phyloP scores from a whole-genome alignment of 495 filamentous ascomycete genomes.

The Tuber borchii region DNA sequence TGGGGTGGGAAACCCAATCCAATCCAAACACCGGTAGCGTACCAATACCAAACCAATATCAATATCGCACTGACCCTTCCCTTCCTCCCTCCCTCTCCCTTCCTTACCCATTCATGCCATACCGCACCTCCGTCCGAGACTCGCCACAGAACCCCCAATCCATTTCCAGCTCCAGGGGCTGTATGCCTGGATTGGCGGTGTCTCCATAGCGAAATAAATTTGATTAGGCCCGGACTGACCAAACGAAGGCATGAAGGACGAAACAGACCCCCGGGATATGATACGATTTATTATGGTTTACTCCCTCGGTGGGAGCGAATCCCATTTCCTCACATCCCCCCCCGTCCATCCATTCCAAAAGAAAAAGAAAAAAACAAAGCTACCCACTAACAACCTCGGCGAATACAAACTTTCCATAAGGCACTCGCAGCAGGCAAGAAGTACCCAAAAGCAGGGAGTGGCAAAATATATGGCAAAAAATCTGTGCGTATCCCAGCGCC shows the following conservation, averaged over 20 bases:
- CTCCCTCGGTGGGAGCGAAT: background rate
- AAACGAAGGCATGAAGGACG: background rate
- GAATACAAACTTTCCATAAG: background rate
- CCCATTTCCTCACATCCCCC: background rate
- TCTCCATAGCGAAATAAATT: no score
- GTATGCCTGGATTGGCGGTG: no score
- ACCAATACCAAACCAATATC: background rate
- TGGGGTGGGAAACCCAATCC: background rate
- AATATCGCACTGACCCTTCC: background rate
- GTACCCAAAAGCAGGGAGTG: background rate
- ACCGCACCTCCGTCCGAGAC: conserved; percentile 1
- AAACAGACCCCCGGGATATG: background rate
- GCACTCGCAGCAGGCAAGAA: no score
- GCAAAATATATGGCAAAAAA: background rate
- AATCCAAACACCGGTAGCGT: background rate
- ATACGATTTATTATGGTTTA: background rate
- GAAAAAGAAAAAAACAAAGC: background rate
- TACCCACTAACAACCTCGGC: background rate
- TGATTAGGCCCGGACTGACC: background rate
- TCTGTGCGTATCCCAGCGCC: background rate
- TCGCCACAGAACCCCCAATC: background rate
- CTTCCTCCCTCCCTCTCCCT: background rate
- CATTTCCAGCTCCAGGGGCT: conserved; percentile 4
- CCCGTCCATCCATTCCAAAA: background rate
- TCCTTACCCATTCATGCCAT: background rate